These are phyloP conservation scores for Candida glucosophila DNA, from an alignment of 1,139 yeast genomes.

Conservation along the genomic window DNA sequence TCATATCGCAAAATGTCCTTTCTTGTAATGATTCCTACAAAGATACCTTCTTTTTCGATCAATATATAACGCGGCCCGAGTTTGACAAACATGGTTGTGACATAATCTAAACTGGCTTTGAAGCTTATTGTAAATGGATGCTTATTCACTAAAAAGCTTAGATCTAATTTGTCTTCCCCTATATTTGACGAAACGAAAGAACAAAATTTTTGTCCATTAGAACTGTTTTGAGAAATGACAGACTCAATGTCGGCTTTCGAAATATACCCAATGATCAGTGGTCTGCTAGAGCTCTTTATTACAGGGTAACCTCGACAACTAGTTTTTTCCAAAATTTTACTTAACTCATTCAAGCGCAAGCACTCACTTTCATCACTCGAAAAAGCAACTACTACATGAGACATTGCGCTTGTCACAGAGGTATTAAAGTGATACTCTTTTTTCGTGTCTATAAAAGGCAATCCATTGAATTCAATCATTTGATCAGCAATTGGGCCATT, in stretches of 20 bases:
- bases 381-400: constrained; percentile 41
- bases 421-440: constrained; percentile 54
- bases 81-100: constrained; percentile 63
- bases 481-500: constrained; percentile 90
- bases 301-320: constrained; percentile 52
- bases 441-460: constrained; percentile 74
- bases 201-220: constrained; percentile 9
- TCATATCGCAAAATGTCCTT: constrained; percentile 60
- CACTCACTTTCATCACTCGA: constrained; percentile 26
- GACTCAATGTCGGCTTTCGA: constrained; percentile 24
- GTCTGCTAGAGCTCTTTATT: constrained; percentile 21
- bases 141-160: constrained; percentile 39
- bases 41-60: constrained; percentile 43
- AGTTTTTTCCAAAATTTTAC: constrained; percentile 27
- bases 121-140: constrained; percentile 60
- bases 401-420: constrained; percentile 61
- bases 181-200: constrained; percentile 9
- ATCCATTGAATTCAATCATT: constrained; percentile 82
- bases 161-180: constrained; percentile 16
- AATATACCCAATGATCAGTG: constrained; percentile 29
- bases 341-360: constrained; percentile 27
- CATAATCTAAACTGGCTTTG: constrained; percentile 49
- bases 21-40: constrained; percentile 57
- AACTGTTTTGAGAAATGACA: constrained; percentile 12
- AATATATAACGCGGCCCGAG: constrained; percentile 74